These are phyloP conservation scores for Russula sp. DNA, from an alignment of 768 basidiomycete genomes.

Conservation along the genomic window DNA sequence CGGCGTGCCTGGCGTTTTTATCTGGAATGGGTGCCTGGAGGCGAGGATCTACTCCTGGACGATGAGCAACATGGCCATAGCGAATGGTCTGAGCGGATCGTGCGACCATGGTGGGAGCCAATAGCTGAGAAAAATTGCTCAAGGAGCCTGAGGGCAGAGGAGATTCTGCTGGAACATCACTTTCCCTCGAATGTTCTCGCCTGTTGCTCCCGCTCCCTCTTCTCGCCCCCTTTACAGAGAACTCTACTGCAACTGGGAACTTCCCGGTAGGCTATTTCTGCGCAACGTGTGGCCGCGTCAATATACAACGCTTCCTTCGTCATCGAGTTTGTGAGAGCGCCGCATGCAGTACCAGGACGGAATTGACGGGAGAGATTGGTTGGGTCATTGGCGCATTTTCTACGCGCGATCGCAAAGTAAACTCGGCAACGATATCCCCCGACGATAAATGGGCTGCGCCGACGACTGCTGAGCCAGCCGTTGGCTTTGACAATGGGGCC, in stretches of 20 bases:
- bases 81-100: slow-evolving; percentile 12
- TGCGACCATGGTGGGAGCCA: slow-evolving; percentile 29
- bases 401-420: slow-evolving; percentile 21
- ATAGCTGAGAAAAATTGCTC: too few species aligned
- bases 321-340: slow-evolving; percentile 24
- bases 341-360: neutral
- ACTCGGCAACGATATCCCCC: slow-evolving; percentile 18
- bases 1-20: slow-evolving; percentile 21
- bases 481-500: slow-evolving; percentile 17
- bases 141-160: neutral
- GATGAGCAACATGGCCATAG: slow-evolving; percentile 8
- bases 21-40: slow-evolving; percentile 28
- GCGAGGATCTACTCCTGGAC: slow-evolving; percentile 24
- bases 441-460: slow-evolving; percentile 22
- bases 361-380: slow-evolving; percentile 4
- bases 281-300: slow-evolving; percentile 26
- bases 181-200: neutral
- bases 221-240: slow-evolving; percentile 27
- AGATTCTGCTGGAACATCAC: neutral
- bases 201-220: slow-evolving; percentile 25
- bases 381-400: slow-evolving; percentile 22
- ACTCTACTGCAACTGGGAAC: slow-evolving; percentile 20
- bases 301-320: slow-evolving; percentile 26
- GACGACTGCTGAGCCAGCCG: slow-evolving; percentile 2
- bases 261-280: slow-evolving; percentile 28